Conservation (phyloP, 2,329 filamentous ascomycete species). For the Shiraia bambusicola region DNA sequence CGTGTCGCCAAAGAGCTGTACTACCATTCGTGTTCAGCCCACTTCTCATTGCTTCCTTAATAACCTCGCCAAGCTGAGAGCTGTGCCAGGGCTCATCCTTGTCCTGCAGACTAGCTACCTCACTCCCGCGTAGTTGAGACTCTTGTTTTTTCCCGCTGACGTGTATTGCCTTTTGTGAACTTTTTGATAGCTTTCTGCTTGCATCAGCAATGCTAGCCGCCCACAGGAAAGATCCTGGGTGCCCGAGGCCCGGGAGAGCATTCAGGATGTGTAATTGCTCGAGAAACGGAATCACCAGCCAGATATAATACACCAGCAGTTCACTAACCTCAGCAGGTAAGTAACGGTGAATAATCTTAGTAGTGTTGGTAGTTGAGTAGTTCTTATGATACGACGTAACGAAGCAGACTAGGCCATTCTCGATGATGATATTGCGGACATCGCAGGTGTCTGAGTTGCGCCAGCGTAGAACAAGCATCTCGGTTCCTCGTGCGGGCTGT, state of each 20-base stretch:
- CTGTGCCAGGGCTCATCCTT: background rate
- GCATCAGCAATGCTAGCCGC: background rate
- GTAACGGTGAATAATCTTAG: slow-evolving; percentile 24
- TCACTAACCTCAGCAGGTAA: slow-evolving; percentile 16
- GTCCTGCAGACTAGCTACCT: no score
- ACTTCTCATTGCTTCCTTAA: background rate
- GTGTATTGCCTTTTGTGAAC: no score
- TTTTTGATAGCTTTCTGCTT: background rate
- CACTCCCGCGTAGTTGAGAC: no score
- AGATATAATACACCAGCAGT: slow-evolving; percentile 10
- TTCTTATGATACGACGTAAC: slow-evolving; percentile 22
- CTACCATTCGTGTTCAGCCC: background rate
- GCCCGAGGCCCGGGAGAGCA: background rate
- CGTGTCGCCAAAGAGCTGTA: background rate
- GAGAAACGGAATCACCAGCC: background rate
- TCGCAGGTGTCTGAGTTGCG: slow-evolving; percentile 11
- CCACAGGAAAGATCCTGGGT: background rate
- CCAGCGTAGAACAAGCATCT: slow-evolving; percentile 12
- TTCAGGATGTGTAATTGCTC: no score
- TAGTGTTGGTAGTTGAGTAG: slow-evolving; percentile 8
- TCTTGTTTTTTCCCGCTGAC: no score
- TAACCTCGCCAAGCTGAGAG: background rate
- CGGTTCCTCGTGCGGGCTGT: slow-evolving; percentile 12
- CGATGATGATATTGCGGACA: slow-evolving; percentile 12
- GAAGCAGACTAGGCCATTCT: slow-evolving; percentile 12